These are phyloP conservation scores for Aquilaria malaccensis DNA, from an alignment of 345 rosid genomes.

Conservation along the genomic window DNA sequence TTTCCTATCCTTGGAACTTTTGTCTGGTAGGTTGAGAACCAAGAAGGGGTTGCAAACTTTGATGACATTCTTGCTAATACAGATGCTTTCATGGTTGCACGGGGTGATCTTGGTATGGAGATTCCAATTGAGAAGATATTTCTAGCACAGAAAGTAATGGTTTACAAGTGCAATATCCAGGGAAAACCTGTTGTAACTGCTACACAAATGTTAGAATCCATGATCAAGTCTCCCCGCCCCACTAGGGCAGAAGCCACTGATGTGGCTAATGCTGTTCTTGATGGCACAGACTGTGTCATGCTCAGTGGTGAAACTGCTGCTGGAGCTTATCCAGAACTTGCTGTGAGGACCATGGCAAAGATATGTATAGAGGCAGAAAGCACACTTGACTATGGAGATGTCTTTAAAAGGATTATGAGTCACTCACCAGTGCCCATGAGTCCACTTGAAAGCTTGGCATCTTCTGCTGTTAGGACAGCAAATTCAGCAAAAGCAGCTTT, in stretches of 20 bases:
- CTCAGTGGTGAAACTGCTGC: slow-evolving; percentile 98
- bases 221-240: slow-evolving; percentile 97
- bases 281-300: slow-evolving; percentile 95
- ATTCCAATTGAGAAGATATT: slow-evolving; percentile 96
- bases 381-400: slow-evolving; percentile 74
- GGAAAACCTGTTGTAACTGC: slow-evolving; percentile 94
- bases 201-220: slow-evolving; percentile 92
- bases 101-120: slow-evolving; percentile 99
- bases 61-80: slow-evolving; percentile 85
- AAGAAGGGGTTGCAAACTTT: slow-evolving; percentile 96
- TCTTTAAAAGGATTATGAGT: slow-evolving; percentile 76
- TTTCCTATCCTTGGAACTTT: not conserved
- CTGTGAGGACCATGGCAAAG: slow-evolving; percentile 90
- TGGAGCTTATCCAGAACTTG: slow-evolving; percentile 92
- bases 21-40: slow-evolving; percentile 74
- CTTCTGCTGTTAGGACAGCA: slow-evolving; percentile 91
- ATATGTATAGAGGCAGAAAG: slow-evolving; percentile 93
- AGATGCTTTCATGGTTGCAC: slow-evolving; percentile 97
- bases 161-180: slow-evolving; percentile 95
- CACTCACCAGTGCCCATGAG: slow-evolving; percentile 95
- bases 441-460: slow-evolving; percentile 85
- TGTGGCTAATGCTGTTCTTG: slow-evolving; percentile 95
- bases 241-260: slow-evolving; percentile 99
- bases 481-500: slow-evolving; percentile 76
- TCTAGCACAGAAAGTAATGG: slow-evolving; percentile 97